Base-by-base conservation (phyloP, 2,329 filamentous ascomycete genomes). In the Xylariaceae sp. region DNA sequence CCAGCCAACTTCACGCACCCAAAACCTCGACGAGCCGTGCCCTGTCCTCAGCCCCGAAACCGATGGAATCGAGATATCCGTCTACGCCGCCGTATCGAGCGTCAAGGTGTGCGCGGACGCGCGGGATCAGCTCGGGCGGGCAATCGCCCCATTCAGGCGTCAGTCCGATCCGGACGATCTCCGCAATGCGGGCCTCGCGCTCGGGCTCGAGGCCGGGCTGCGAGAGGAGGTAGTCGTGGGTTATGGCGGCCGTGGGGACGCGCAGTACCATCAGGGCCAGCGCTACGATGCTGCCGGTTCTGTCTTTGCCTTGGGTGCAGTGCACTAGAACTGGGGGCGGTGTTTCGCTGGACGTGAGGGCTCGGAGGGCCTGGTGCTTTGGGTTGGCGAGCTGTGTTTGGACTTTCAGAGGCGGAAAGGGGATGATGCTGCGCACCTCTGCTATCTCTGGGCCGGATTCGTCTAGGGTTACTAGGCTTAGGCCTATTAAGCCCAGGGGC, bases 231-330 rank as follows among this genome's bases (percentile, higher is more conserved):
- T 95, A 95, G 70, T 95, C 91, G 58, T 84, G 66, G 51, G 81
- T 75, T 40, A 95, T 84, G 2, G 83, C 86, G 0, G 76, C 67
- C 1, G 75, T 54, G 0, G 83, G 80, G 1, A 88, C 70, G 7
- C 70, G 72, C 3, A 88, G 74, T 10, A 88, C 72, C 63, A 92
- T 76, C 18, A 95, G 72, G 0, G 87, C 70, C 3, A 95, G 73
- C 39, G 87, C 74, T 5, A 89, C 75, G 10, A 88, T 75, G 12
- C 95, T 73, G 0, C 91, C 91, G 1, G 84, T 91, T 2, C 91
- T 81, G 66, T 95, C 91, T 68, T 95, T 96, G 54, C 91, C 91
- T 65, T 95, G 89, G 0, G 90, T 94, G 70, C 91, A 96, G 70
- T 95, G 89, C 2, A 94, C 73, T 7, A 95, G 67, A 1, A 85